phyloP scores from a whole-genome alignment of 2,329 filamentous ascomycete genomes.

The Plenodomus tracheiphilus region DNA sequence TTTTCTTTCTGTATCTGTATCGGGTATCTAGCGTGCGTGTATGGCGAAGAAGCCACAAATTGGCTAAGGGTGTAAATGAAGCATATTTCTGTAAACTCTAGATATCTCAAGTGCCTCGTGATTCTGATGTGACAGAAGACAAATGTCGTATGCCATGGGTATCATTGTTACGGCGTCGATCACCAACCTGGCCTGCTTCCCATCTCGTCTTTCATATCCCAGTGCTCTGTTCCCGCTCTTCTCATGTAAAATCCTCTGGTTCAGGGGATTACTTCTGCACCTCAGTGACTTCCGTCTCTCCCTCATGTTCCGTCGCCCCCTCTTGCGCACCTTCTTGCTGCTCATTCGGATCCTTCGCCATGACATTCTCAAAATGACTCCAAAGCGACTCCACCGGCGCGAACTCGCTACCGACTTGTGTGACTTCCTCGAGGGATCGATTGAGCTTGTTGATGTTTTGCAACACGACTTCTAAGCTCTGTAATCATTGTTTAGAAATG shows the following conservation, averaged over 20 bases:
- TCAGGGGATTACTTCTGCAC: slow-evolving; percentile 18
- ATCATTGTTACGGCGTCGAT: not conserved
- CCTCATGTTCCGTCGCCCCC: slow-evolving; percentile 27
- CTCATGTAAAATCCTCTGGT: too few species aligned
- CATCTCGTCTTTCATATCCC: too few species aligned
- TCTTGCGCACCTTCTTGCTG: slow-evolving; percentile 24
- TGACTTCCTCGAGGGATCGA: slow-evolving; percentile 85
- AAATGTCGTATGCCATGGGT: not conserved
- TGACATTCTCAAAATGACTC: slow-evolving; percentile 96
- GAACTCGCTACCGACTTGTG: slow-evolving; percentile 95
- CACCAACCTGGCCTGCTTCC: too few species aligned
- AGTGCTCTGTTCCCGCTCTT: too few species aligned
- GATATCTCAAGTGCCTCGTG: not conserved
- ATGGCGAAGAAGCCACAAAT: slow-evolving; percentile 5
- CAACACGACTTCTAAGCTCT: slow-evolving; percentile 83
- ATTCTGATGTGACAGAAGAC: not conserved
- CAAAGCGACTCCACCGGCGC: slow-evolving; percentile 95
- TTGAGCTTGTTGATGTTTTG: slow-evolving; percentile 97
- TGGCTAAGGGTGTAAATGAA: slow-evolving; percentile 21
- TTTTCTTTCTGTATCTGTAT: slow-evolving; percentile 40
- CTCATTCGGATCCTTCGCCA: slow-evolving; percentile 70
- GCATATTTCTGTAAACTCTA: slow-evolving; percentile 14
- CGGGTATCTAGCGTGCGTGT: slow-evolving; percentile 33
- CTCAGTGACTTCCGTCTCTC: slow-evolving; percentile 23
- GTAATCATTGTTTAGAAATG: slow-evolving; percentile 1